phyloP scores from a whole-genome alignment of 306 rosid species.

The Cicer arietinum region DNA sequence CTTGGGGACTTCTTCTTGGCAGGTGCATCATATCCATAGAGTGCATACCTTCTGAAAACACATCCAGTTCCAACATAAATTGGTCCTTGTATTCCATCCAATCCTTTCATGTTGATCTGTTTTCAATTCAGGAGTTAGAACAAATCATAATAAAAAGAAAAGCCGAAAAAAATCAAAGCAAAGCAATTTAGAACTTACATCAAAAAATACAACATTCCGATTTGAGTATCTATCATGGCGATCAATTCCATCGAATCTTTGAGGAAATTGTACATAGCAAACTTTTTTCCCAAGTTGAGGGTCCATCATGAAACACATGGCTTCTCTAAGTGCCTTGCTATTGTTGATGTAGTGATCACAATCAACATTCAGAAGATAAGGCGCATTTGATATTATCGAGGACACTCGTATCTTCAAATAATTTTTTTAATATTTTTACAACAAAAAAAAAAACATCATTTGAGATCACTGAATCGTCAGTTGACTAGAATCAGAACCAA shows the following conservation, averaged over 20 bases:
- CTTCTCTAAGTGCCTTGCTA: conserved; percentile 84
- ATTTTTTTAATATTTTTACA: not conserved
- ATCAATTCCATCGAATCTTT: conserved; percentile 87
- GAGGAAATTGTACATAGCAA: conserved; percentile 86
- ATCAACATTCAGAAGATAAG: conserved; percentile 74
- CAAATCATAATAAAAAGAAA: conserved; percentile 1
- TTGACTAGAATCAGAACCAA: not conserved
- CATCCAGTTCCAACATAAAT: conserved; percentile 89
- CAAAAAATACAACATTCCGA: conserved; percentile 82
- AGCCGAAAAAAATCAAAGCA: not conserved
- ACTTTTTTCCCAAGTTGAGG: conserved; percentile 77
- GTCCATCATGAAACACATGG: conserved; percentile 95
- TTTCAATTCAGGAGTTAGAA: conserved; percentile 36
- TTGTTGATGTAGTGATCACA: conserved; percentile 90
- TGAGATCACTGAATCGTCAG: not conserved
- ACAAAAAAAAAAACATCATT: not conserved
- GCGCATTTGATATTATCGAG: conserved; percentile 75
- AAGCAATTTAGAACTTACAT: conserved; percentile 54
- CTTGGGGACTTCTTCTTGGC: conserved; percentile 68
- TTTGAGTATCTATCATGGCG: conserved; percentile 83
- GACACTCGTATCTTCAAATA: conserved; percentile 69
- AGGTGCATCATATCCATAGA: conserved; percentile 80
- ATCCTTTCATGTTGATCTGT: conserved; percentile 88
- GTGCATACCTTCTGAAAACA: conserved; percentile 76
- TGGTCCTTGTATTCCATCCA: conserved; percentile 84